phyloP scores from a whole-genome alignment of 306 rosid species.

The Vigna hirtella region DNA sequence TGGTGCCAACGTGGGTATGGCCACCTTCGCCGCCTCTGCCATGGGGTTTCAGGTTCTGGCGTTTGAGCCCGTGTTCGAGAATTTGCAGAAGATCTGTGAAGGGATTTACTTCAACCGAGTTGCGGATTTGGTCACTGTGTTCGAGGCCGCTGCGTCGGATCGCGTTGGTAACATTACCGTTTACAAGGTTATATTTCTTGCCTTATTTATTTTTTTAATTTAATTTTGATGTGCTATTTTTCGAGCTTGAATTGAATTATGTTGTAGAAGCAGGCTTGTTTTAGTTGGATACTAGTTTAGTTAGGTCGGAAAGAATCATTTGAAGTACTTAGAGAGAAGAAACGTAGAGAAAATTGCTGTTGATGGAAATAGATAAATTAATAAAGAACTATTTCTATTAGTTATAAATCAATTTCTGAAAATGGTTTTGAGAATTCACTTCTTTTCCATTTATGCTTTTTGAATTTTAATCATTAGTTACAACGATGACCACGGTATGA shows the following conservation, averaged over 20 bases:
- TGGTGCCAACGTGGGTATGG: slow-evolving; percentile 97
- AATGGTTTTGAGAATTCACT: neutral
- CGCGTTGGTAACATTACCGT: slow-evolving; percentile 80
- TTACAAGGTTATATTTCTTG: slow-evolving; percentile 71
- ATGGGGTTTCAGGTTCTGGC: slow-evolving; percentile 88
- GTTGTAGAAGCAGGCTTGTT: slow-evolving; percentile 7
- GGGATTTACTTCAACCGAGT: slow-evolving; percentile 88
- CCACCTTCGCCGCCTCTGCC: slow-evolving; percentile 88
- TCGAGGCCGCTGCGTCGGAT: slow-evolving; percentile 89
- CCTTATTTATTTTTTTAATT: neutral
- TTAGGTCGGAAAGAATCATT: slow-evolving; percentile 1
- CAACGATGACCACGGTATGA: neutral
- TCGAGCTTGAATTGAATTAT: slow-evolving; percentile 14
- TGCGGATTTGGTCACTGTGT: slow-evolving; percentile 77
- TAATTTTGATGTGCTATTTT: neutral
- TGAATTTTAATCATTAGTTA: neutral
- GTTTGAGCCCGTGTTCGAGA: slow-evolving; percentile 93
- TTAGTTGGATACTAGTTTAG: slow-evolving; percentile 1
- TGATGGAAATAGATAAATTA: neutral
- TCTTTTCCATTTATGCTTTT: neutral
- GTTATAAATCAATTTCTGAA: neutral
- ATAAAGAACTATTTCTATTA: neutral
- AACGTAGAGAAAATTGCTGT: slow-evolving; percentile 14
- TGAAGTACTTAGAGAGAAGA: neutral
- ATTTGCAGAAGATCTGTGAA: slow-evolving; percentile 93